Percentiles rank a stretch among this genome's conserved stretches.
These are phyloP conservation scores for Pisolithus tinctorius DNA, from an alignment of 768 basidiomycete species.

Conservation along the genomic window DNA sequence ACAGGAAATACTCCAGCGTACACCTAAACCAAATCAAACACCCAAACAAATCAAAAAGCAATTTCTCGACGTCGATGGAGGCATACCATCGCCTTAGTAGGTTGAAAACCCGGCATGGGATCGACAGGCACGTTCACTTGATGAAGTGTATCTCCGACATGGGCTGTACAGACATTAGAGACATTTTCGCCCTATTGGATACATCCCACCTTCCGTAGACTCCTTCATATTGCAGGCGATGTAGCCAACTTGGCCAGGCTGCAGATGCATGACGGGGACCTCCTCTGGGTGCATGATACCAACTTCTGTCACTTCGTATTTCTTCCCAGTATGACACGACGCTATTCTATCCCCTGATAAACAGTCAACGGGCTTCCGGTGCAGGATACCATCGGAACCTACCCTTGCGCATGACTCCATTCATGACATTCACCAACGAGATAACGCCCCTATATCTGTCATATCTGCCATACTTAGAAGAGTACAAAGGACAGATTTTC, in stretches of 20 bases:
- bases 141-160: slow-evolving; percentile 91
- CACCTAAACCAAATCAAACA: slow-evolving; percentile 52
- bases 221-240: slow-evolving; percentile 98
- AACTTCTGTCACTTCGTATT: slow-evolving; percentile 83
- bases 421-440: slow-evolving; percentile 76
- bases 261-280: slow-evolving; percentile 57
- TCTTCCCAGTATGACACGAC: slow-evolving; percentile 78
- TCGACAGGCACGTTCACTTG: slow-evolving; percentile 66
- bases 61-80: neutral
- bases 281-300: slow-evolving; percentile 91
- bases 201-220: slow-evolving; percentile 70
- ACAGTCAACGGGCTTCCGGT: neutral
- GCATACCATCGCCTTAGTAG: slow-evolving; percentile 86
- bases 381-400: slow-evolving; percentile 2
- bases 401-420: slow-evolving; percentile 82
- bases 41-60: slow-evolving; percentile 37
- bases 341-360: slow-evolving; percentile 79
- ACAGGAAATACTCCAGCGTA: slow-evolving; percentile 94
- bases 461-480: slow-evolving; percentile 47
- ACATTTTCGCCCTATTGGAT: neutral
- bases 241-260: slow-evolving; percentile 81
- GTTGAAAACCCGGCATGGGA: slow-evolving; percentile 86
- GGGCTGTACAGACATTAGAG: slow-evolving; percentile 43
- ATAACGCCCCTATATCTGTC: slow-evolving; percentile 96
- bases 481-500: neutral